These are phyloP conservation scores for Rhizopogon salebrosus DNA, from an alignment of 768 basidiomycete genomes.

Conservation along the genomic window DNA sequence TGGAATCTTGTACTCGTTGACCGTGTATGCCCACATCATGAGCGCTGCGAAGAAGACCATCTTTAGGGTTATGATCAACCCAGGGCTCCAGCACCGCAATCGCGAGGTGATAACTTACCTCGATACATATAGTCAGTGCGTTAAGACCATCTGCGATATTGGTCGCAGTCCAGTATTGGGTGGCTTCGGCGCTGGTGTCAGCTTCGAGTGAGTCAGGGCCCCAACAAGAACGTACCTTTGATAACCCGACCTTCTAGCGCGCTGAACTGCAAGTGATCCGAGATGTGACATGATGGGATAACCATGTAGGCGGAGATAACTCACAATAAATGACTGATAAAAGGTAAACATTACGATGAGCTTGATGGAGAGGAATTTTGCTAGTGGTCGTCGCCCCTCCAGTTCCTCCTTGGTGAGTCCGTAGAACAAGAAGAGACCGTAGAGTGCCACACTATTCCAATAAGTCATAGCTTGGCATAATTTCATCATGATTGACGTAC, in stretches of 20 bases:
- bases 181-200: slow-evolving; percentile 36
- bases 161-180: slow-evolving; percentile 74
- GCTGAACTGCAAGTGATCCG: slow-evolving; percentile 42
- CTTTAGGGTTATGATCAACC: slow-evolving; percentile 27
- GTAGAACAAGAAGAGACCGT: slow-evolving; percentile 83
- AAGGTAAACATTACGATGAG: slow-evolving; percentile 85
- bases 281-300: neutral
- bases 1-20: slow-evolving; percentile 56
- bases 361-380: slow-evolving; percentile 87
- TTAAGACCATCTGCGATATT: slow-evolving; percentile 84
- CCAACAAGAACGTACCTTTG: slow-evolving; percentile 35
- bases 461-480: neutral
- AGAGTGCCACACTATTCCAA: slow-evolving; percentile 64
- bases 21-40: slow-evolving; percentile 84
- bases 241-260: slow-evolving; percentile 68
- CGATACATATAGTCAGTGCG: slow-evolving; percentile 78
- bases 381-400: slow-evolving; percentile 66
- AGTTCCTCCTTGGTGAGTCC: slow-evolving; percentile 77
- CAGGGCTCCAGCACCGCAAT: slow-evolving; percentile 3
- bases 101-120: slow-evolving; percentile 40
- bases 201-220: neutral
- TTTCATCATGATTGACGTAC: slow-evolving; percentile 28
- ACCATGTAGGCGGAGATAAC: slow-evolving; percentile 15
- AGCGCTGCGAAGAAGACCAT: slow-evolving; percentile 77
- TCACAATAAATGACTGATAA: slow-evolving; percentile 75